Base-by-base conservation (phyloP, 768 basidiomycete genomes). In the Leucocoprinus leucothites region DNA sequence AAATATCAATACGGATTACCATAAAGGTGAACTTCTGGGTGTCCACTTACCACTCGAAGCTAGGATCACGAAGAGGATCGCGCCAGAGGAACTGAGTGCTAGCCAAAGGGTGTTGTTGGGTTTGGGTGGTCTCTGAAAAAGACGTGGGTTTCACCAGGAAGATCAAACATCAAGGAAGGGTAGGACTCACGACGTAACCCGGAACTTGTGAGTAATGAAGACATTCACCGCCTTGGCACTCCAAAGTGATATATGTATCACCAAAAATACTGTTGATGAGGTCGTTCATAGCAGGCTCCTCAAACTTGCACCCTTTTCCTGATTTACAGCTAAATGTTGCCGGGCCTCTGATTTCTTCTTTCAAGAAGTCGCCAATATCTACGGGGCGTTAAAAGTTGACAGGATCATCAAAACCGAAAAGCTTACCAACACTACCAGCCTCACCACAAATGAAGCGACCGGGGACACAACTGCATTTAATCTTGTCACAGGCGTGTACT, bases 211-310 rank as follows among this genome's bases (percentile, higher is more conserved):
- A 91, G 62, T 85, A 92, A 64, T 96, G 91, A 65, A 99, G 65
- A 65, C 97, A 98, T 72, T 98, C 97, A 19, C 97, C 96, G 4
- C 91, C 86, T 1, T 88, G 73, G 61, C 97, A 98, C 34, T 84
- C 68, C 49, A 98, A 77, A 2, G 92, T 89, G 65, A 99, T 99
- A 65, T 85, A 90, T 1, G 75, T 77, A 67, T 99, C 97, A 1
- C 91, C 97, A 60, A 99, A 98, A 61, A 99, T 86, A 58, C 88
- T 86, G 64, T 88, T 84, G 70, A 99, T 98, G 50, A 99, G 81
- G 28, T 86, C 78, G 64, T 99, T 97, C 97, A 99, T 98, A 0
- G 90, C 94, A 0, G 93, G 91, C 63, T 99, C 97, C 67, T 95
- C 89, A 63, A 99, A 99, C 58, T 78, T 82, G 71, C 95, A 98